Evolutionary conservation across 176 grass and related monocot species (phyloP), one percentile per base, ranked within the genome.

Genomic region (Otatea glauca): DNA sequence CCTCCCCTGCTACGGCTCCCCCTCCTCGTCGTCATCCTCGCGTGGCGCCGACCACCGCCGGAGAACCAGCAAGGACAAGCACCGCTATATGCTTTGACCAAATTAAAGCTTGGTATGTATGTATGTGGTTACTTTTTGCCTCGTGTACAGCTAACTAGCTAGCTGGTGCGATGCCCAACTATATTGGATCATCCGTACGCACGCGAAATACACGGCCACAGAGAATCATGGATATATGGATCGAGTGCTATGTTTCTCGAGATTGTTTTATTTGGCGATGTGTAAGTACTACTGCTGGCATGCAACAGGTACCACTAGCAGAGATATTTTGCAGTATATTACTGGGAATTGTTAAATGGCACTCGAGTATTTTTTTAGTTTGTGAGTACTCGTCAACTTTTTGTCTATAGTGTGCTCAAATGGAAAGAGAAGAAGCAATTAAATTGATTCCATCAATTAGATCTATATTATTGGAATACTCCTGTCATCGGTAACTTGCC

Each of bases 81-180:
- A 69, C 13, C 83, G 56, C 44, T 65, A n/a, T 60, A 77, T 88
- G 74, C 16, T 78, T 45, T 88, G n/a, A 67, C 34, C 4, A 3
- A 45, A 12, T 12, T 45, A 3, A 45, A 45, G 43, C 0, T 7
- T 1, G 41, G 41, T 42, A 42, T 42, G 2, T 41, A 8, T 12
- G 42, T 9, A 11, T 45, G 43, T 45, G 43, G 43, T 45, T 45
- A 45, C 11, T 45, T 45, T 44, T 2, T 44, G 9, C 2, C 9
- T 44, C 43, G 43, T 45, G 43, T 45, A 11, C 43, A 12, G 10
- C 10, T 45, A 12, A 9, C 43, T 45, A 45, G 43, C 43, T 45
- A 29, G 29, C 29, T 29, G 42, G 42, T 44, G 42, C 42, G 9
- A 10, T 44, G 42, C 42, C 2, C 42, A 9, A 8, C 2, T 42